Base-by-base conservation (phyloP, 495 filamentous ascomycete species). In the Ramalina intermedia region DNA sequence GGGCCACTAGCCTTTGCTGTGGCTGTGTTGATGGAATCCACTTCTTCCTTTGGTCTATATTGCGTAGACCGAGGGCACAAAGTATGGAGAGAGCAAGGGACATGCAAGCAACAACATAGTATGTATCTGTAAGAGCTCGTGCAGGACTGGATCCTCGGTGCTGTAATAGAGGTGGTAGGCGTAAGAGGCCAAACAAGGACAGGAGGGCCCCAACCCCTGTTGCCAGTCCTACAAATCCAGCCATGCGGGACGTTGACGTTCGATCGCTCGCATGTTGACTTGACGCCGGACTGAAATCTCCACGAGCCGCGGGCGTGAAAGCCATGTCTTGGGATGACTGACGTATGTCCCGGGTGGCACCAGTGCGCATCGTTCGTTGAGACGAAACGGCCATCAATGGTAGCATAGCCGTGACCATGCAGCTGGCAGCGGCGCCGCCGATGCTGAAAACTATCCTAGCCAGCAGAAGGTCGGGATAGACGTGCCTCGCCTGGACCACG, bases 371-470 rank as follows among this genome's bases (percentile, higher is more conserved):
- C 17, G 37, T 14, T 38, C 33, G 18, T 36, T 23, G 33, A 48
- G 46, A 48, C 3, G 46, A 14, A 29, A 35, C 53, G 58, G 86
- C 88, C 61, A 98, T 85, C 6, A 84, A 81, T 1, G 91, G 93
- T 16, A 96, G 70, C 23, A 93, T 85, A 1, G 91, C 91, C 5
- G 93, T 96, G 26, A 99, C 91, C 91, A 99, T 99, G 2, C 93
- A 96, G 23, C 87, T 86, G 62, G 85, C 82, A 12, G 91, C 93
- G 13, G 90, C 84, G 4, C 84, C 91, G 11, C 91, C 91, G 12
- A 96, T 47, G 52, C 87, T 89, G 66, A 99, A 99, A 35, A 91
- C 67, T 36, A 96, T 69, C 52, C 91, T 72, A 20, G 82, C 90
- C 27, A 96, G 68, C 37, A 99, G 67, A 55, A 99, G 71, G 60